These are phyloP conservation scores for Ogataea pilisensis DNA, from an alignment of 805 yeast species.

Conservation along the genomic window DNA sequence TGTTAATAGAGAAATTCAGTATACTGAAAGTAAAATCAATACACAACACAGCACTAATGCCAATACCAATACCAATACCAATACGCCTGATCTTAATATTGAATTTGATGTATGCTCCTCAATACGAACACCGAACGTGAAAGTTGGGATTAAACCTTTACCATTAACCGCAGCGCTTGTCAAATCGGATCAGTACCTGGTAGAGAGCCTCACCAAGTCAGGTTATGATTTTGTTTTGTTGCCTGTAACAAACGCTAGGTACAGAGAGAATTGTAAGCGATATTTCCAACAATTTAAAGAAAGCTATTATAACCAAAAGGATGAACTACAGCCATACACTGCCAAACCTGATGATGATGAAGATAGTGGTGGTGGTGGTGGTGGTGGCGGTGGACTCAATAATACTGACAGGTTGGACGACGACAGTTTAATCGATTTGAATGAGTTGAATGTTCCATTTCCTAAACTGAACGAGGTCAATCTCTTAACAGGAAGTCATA, in stretches of 20 bases:
- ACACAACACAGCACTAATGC: too few species aligned
- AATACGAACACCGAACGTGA: conserved; percentile 8
- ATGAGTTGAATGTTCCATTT: conserved; percentile 33
- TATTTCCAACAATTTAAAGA: conserved; percentile 34
- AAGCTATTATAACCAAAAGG: not conserved
- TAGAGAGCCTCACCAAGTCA: conserved; percentile 22
- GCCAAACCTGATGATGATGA: not conserved
- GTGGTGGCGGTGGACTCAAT: not conserved
- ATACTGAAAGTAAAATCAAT: too few species aligned
- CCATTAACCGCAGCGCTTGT: conserved; percentile 29
- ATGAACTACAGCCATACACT: too few species aligned
- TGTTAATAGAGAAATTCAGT: too few species aligned
- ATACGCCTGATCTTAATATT: too few species aligned
- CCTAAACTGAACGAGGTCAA: conserved; percentile 41
- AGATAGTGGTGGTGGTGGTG: too few species aligned
- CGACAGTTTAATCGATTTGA: conserved; percentile 10
- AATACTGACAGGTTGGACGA: conserved; percentile 4
- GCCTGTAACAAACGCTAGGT: conserved; percentile 50
- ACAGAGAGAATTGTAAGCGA: conserved; percentile 39
- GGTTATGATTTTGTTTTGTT: conserved; percentile 53
- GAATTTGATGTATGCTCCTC: conserved; percentile 4
- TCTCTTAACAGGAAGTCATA: conserved; percentile 39
- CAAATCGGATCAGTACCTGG: conserved; percentile 27
- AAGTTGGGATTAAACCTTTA: conserved; percentile 45
- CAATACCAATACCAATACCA: too few species aligned